Percentiles rank a stretch among this genome's conserved stretches.
phyloP scores from a whole-genome alignment of 1,284 basidiomycete species.

The Irpex lacteus region DNA sequence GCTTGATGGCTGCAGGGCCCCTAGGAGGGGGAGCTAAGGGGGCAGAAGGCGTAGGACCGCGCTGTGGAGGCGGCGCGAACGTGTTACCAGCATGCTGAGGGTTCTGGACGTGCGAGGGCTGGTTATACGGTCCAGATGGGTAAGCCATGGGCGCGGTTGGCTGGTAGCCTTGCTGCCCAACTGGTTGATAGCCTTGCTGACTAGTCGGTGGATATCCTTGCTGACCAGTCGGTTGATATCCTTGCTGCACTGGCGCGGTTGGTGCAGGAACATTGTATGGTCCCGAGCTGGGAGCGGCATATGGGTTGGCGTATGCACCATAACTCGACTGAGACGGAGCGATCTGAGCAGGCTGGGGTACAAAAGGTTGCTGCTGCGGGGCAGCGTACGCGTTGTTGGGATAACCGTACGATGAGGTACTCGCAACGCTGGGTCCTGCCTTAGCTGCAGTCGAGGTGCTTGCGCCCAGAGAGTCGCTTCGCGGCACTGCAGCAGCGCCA shows the following conservation, averaged over 20 bases:
- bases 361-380: constrained; percentile 12
- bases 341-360: constrained; percentile 15
- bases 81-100: constrained; percentile 12
- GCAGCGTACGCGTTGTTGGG: constrained; percentile 22
- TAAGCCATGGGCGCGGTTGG: constrained; percentile 6
- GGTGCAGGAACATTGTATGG: neutral
- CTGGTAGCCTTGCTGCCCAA: constrained; percentile 6
- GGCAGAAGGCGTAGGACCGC: constrained; percentile 22
- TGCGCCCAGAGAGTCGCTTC: constrained; percentile 29
- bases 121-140: constrained; percentile 12
- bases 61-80: constrained; percentile 23
- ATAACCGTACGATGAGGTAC: constrained; percentile 22
- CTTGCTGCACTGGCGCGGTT: constrained; percentile 1
- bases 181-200: too few relatives aligned
- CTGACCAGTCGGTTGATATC: constrained; percentile 4
- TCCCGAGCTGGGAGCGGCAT: constrained; percentile 2
- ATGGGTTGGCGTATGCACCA: constrained; percentile 1
- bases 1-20: constrained; percentile 36
- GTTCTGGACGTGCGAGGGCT: constrained; percentile 13
- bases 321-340: constrained; percentile 6
- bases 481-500: constrained; percentile 30
- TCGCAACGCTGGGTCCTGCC: constrained; percentile 19
- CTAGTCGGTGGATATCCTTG: too few relatives aligned
- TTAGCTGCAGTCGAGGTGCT: constrained; percentile 24
- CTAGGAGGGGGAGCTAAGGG: constrained; percentile 33